Percentiles rank a stretch among this genome's conserved stretches.
Evolutionary conservation across 768 basidiomycete genomes (phyloP).

Genomic region (Amanita rimosa): DNA sequence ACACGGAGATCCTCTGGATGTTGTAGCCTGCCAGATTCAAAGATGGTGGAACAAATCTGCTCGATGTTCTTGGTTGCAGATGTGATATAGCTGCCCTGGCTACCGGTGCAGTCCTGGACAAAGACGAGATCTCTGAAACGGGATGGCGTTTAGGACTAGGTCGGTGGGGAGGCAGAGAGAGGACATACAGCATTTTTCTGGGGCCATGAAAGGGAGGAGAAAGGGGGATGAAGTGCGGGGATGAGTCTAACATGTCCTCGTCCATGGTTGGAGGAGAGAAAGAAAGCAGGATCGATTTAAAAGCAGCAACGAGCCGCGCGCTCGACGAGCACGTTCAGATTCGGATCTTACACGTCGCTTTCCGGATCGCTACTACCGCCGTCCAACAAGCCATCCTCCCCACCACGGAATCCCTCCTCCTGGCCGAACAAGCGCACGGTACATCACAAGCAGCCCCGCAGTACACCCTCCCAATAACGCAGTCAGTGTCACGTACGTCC

Average conservation of each 20-base stretch:
- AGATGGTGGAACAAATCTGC: slow-evolving; percentile 89
- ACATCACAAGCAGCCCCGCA: slow-evolving; percentile 59
- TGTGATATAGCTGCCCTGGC: slow-evolving; percentile 83
- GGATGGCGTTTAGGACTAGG: neutral
- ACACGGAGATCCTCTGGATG: slow-evolving; percentile 80
- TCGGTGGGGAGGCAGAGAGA: neutral
- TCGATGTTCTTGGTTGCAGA: slow-evolving; percentile 96
- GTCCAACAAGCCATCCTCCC: slow-evolving; percentile 58
- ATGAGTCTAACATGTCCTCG: slow-evolving; percentile 56
- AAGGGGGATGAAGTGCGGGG: slow-evolving; percentile 1
- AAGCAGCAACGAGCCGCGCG: neutral
- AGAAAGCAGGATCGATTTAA: neutral
- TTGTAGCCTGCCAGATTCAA: slow-evolving; percentile 88
- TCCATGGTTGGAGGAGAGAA: slow-evolving; percentile 38
- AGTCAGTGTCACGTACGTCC: slow-evolving; percentile 62
- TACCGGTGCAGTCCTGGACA: slow-evolving; percentile 91
- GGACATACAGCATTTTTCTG: slow-evolving; percentile 67
- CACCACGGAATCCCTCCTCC: slow-evolving; percentile 53
- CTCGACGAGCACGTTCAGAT: slow-evolving; percentile 21
- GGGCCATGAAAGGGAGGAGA: slow-evolving; percentile 18
- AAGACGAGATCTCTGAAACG: slow-evolving; percentile 77
- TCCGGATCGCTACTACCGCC: slow-evolving; percentile 31
- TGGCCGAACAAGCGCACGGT: slow-evolving; percentile 57
- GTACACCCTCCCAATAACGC: slow-evolving; percentile 66
- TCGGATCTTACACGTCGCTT: slow-evolving; percentile 33